Base-by-base conservation (phyloP, 202 grass and related monocot genomes). In the Cymbopogon flexuosus region DNA sequence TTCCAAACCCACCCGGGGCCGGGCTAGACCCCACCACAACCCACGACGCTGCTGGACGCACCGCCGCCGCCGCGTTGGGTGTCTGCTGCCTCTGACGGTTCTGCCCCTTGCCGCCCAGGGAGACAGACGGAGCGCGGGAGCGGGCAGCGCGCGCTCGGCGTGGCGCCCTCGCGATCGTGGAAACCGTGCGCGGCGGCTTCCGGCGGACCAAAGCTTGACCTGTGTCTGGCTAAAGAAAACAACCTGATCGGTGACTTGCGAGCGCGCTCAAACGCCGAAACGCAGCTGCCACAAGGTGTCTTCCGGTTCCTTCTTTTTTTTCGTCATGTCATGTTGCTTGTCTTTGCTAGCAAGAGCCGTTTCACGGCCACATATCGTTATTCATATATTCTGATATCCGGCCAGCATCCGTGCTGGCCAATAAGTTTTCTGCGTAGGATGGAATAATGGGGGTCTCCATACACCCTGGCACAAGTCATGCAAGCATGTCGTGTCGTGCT, bases 1-100 rank as follows among this genome's bases (percentile, higher is more conserved):
- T 86, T 86, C 77, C 34, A 86, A 80, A 49, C 45, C 84, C 41
- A 58, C 31, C 33, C 80, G 11, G 33, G 33, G 39, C 40, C 10
- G 10, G 39, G 8, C 1, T 47, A 47, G 45, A 3, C 45, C 45
- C 13, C 45, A 47, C 45, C 39, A 5, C 59, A 9, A 7, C 59
- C 59, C 80, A 5, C 75, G 68, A 56, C 18, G 51, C 18, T 21
- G 19, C 21, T 69, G 16, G 36, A 76, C 24, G 36, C 61, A 41
- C 40, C 39, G 22, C 27, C 61, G 61, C 49, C 35, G 11, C 5
- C 35, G 35, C 34, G 34, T 3, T 9, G 5, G 49, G 49, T 15
- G 46, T 18, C 49, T 19, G 49, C 49, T 54, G 19, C 2, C 1
- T 49, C 30, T 75, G 64, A 80, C 70, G 70, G 1, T 46, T 30